Conservation (phyloP, 345 rosid genomes). For the Capsella bursapastoris region DNA sequence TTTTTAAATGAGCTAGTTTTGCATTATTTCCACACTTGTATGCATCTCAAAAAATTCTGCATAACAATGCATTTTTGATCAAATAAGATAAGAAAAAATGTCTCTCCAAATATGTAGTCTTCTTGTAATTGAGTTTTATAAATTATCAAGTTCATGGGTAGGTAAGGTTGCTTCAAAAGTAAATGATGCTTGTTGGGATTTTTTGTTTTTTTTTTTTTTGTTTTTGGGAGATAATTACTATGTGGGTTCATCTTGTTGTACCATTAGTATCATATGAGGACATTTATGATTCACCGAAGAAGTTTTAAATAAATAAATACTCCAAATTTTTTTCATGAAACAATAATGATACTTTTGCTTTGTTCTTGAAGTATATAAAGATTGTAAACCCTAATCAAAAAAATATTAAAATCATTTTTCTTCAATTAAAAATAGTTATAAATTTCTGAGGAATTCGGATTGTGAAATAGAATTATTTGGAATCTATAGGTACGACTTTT, state of each 20-base stretch:
- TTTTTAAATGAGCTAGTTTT: too few species aligned
- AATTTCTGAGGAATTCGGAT: neutral
- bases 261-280: neutral
- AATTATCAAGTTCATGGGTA: neutral
- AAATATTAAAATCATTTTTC: too few species aligned
- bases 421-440: neutral
- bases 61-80: too few species aligned
- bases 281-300: conserved; percentile 7
- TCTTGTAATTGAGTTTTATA: neutral
- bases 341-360: neutral
- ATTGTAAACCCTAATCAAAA: too few species aligned
- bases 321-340: neutral
- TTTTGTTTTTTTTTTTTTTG: too few species aligned
- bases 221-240: too few species aligned
- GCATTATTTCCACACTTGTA: too few species aligned
- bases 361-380: too few species aligned
- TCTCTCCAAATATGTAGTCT: neutral
- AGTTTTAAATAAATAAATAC: too few species aligned
- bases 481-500: neutral
- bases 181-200: too few species aligned
- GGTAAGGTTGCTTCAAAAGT: conserved; percentile 14
- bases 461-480: neutral
- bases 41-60: too few species aligned
- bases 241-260: neutral
- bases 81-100: neutral